Base-by-base conservation (phyloP, 257 asterid genomes). In the Nicotiana noctiflora region DNA sequence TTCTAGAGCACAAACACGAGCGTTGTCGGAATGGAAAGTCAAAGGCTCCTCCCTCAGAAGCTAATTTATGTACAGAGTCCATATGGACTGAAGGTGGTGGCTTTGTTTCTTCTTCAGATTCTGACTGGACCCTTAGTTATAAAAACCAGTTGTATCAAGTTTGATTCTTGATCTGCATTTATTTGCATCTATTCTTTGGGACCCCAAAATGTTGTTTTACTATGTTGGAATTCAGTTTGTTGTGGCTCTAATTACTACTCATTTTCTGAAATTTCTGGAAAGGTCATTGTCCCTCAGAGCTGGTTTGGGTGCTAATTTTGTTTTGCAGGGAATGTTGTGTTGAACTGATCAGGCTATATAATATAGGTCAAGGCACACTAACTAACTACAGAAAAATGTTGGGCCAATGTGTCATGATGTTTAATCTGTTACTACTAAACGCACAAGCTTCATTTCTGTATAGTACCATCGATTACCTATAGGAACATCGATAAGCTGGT, bases 1-100 rank as follows among this genome's bases (percentile, higher is more conserved):
- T 86, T 85, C 85, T 91, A 29, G 93, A 90, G 65, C 80, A 87
- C 32, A 96, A 93, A 82, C 91, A 90, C 14, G 29, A 80, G 70
- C 72, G 88, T 75, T 74, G 75, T 21, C 81, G 60, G 15, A 87
- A 79, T 83, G 83, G 84, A 75, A 88, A 87, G 82, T 89, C 52
- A 46, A 83, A 79, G 23, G 25, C 62, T 31, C 25, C 76, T 18
- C 80, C 79, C 4, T 62, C 5, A 49, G 66, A 56, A 74, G 60
- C 76, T 31, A 40, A 81, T 75, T 51, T 68, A 4, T 86, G 89
- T 80, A 94, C 97, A 0, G 98, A 93, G 89, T 95, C 99, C 82
- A 92, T 92, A 53, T 76, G 89, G 88, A 92, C 89, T 18, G 88
- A 91, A 82, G 96, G 90, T 8, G 94, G 92, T 66, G 91, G 93